Percentiles rank a stretch among this genome's conserved stretches.
Conservation (phyloP, 1,139 yeast genomes). For the Kurtzmaniella quercitrusa region DNA sequence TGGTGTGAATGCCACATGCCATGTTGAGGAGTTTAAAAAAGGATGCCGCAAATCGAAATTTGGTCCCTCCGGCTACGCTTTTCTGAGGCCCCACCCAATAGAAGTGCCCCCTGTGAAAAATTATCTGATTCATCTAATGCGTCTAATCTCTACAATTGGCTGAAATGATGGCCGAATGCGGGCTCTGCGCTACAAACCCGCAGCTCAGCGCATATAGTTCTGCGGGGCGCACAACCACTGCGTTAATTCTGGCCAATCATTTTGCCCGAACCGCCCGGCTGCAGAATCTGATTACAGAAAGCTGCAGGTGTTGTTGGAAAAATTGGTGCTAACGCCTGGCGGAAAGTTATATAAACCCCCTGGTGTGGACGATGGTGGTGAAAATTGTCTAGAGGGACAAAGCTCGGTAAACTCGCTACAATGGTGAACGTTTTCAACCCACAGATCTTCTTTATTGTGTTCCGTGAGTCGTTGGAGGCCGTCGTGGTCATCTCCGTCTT, state of each 20-base stretch:
- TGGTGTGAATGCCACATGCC: too few relatives aligned
- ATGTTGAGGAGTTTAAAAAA: too few relatives aligned
- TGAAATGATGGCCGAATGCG: neutral
- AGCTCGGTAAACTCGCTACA: neutral
- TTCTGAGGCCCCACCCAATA: neutral
- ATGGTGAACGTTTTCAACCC: conserved; percentile 50
- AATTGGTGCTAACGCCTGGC: neutral
- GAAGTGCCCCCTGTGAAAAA: neutral
- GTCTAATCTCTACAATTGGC: neutral
- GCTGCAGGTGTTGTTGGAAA: neutral
- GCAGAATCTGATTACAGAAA: neutral
- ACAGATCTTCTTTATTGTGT: conserved; percentile 73
- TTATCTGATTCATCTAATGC: neutral
- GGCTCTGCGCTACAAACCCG: neutral
- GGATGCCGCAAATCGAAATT: too few relatives aligned
- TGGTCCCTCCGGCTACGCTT: neutral
- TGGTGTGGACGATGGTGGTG: neutral
- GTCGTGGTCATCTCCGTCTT: conserved; percentile 84
- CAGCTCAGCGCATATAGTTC: neutral
- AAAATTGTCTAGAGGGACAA: neutral
- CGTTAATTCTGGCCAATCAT: neutral
- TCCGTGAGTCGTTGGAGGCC: conserved; percentile 90
- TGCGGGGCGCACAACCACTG: neutral
- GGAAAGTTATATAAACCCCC: neutral
- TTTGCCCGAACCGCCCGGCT: neutral